Evolutionary conservation across 140 eudicot genomes (phyloP).

Genomic region (Senecio squalidus): DNA sequence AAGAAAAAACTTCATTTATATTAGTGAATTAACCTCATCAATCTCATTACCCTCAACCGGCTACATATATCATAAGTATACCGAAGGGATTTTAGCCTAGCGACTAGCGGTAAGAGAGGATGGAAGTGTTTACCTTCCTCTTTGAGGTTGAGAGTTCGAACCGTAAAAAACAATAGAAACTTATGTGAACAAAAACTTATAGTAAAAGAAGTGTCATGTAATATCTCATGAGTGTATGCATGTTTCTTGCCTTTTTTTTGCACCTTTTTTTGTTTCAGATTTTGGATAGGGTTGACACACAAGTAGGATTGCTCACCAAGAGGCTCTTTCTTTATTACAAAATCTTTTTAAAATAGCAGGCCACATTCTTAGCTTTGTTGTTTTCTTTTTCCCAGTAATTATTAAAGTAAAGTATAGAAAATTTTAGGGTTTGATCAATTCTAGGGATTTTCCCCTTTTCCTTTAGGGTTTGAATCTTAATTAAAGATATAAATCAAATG

Average conservation of each 20-base stretch:
- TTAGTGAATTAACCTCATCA: too few species aligned
- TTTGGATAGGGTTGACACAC: background rate
- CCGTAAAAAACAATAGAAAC: too few species aligned
- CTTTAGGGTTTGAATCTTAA: too few species aligned
- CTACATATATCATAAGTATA: too few species aligned
- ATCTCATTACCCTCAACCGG: too few species aligned
- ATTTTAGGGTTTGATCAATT: constrained; percentile 21
- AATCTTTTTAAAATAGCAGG: constrained; percentile 4
- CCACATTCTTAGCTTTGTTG: background rate
- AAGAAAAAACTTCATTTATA: too few species aligned
- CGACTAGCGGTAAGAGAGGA: too few species aligned
- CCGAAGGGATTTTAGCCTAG: too few species aligned
- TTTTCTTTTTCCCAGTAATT: constrained; percentile 1
- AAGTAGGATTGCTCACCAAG: background rate
- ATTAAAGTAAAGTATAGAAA: constrained; percentile 1
- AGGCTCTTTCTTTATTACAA: constrained; percentile 1
- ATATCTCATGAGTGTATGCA: background rate
- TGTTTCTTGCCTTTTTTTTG: constrained; percentile 12
- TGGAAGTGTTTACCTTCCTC: too few species aligned
- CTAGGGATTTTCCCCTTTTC: constrained; percentile 13
- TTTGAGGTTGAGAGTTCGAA: too few species aligned
- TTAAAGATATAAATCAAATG: too few species aligned
- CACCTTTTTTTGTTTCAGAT: constrained; percentile 15
- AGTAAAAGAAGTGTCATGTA: background rate
- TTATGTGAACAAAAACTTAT: background rate